Base-by-base conservation (phyloP, 768 basidiomycete species). In the Cystofilobasidium ferigula region DNA sequence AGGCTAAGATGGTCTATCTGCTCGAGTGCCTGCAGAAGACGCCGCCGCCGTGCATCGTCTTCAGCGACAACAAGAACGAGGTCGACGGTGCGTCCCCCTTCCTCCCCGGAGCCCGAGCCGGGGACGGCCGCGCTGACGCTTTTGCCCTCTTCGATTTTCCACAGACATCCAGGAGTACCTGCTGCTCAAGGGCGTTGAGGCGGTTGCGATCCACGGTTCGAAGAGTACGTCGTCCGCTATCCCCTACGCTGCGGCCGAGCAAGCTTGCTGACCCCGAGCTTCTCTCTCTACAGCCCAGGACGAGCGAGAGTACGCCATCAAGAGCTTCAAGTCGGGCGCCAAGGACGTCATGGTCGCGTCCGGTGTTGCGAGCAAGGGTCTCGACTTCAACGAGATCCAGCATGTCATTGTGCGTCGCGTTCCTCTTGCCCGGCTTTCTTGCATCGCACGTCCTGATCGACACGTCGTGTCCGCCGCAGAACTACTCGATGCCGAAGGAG, bases 271-370 rank as follows among this genome's bases (percentile, higher is more conserved):
- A 24, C 34, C 34, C 42, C 35, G 18, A 5, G 38, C 26, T 28
- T 13, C 35, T 28, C 36, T 24, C 42, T 53, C 34, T n/a, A 28
- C 70, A 97, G 93, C 87, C 1, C 95, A 97, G 77, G 95, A 99
- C 78, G 95, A 98, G 77, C 88, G 95, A 8, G 94, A 98, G 76
- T 99, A 97, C 72, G 95, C 95, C 57, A 98, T 99, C 78, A 91
- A 88, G 74, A 87, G 95, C 0, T 99, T 99, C 81, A 98, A 98
- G 75, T 85, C 87, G 1, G 95, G 95, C 32, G 88, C 85, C 47
- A 99, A 99, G 74, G 95, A 99, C 76, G 94, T 98, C 57, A 98
- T 98, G 95, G 95, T 99, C 35, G 95, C 95, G 3, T 97, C 93
- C 3, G 86, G 93, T 35, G 91, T 99, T 32, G 95, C 94, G 0